phyloP scores from a whole-genome alignment of 2,329 filamentous ascomycete species.

The Pseudopyrenochaeta lycopersici region DNA sequence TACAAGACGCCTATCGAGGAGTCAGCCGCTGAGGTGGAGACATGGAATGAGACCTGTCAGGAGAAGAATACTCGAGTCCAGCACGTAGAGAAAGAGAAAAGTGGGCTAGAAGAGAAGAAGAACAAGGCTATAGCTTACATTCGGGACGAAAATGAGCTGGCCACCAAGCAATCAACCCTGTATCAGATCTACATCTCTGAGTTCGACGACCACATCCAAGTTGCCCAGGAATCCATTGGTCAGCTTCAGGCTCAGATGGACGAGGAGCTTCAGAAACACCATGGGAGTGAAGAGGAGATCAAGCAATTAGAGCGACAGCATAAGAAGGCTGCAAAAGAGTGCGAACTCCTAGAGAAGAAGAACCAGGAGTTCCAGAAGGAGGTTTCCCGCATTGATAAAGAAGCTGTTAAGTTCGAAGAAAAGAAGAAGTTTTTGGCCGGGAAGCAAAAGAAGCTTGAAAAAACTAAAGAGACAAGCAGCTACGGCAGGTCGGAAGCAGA shows the following conservation, averaged over 20 bases:
- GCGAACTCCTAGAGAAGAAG: conserved; percentile 82
- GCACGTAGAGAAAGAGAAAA: conserved; percentile 97
- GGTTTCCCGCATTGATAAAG: conserved; percentile 92
- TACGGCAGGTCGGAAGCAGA: conserved; percentile 77
- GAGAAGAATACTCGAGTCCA: conserved; percentile 96
- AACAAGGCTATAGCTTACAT: conserved; percentile 90
- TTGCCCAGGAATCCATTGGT: conserved; percentile 88
- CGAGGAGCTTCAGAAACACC: conserved; percentile 87
- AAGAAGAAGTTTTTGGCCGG: conserved; percentile 92
- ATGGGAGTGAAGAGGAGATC: conserved; percentile 88
- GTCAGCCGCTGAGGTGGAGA: conserved; percentile 87
- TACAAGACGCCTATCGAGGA: conserved; percentile 98
- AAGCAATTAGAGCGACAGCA: conserved; percentile 88
- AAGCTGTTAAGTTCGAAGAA: conserved; percentile 96
- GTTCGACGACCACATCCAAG: conserved; percentile 85
- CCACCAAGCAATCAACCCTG: conserved; percentile 85
- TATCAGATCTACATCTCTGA: conserved; percentile 93
- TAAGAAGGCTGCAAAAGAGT: conserved; percentile 82
- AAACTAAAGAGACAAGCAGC: conserved; percentile 80
- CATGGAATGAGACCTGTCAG: conserved; percentile 90
- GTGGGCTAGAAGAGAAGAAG: conserved; percentile 92
- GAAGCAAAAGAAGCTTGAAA: conserved; percentile 96
- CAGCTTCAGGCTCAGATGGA: conserved; percentile 90
- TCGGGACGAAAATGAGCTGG: conserved; percentile 90
- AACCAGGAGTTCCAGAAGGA: conserved; percentile 83